Evolutionary conservation across 768 basidiomycete species (phyloP).

Genomic region (Leccinum rimulosum): DNA sequence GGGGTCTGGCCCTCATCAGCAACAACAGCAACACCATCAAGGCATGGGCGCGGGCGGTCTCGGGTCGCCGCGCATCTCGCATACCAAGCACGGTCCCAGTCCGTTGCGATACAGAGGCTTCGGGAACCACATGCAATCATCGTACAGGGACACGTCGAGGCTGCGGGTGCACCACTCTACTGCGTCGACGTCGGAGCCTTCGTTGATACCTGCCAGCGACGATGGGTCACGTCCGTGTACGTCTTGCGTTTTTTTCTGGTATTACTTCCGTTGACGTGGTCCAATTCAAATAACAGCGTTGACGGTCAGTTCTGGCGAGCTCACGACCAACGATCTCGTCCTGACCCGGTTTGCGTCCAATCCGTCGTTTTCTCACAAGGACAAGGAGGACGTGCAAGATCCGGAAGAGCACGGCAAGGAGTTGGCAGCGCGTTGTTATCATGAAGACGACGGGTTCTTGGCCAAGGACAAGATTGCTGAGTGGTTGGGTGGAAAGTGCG

Average conservation of each 20-base stretch:
- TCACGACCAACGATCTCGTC: slow-evolving; percentile 49
- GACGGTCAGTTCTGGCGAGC: slow-evolving; percentile 47
- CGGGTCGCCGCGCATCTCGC: slow-evolving; percentile 33
- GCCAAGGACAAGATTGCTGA: slow-evolving; percentile 88
- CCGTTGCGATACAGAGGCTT: slow-evolving; percentile 45
- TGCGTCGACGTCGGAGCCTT: slow-evolving; percentile 83
- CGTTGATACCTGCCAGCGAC: slow-evolving; percentile 55
- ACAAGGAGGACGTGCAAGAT: slow-evolving; percentile 59
- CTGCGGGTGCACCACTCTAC: slow-evolving; percentile 66
- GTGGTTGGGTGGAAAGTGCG: slow-evolving; percentile 92
- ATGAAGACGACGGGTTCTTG: slow-evolving; percentile 82
- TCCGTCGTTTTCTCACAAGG: slow-evolving; percentile 37
- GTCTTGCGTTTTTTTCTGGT: slow-evolving; percentile 25
- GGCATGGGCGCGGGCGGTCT: slow-evolving; percentile 13
- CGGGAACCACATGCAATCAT: slow-evolving; percentile 34
- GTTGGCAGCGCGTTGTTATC: slow-evolving; percentile 76
- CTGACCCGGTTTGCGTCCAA: slow-evolving; percentile 45
- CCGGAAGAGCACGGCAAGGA: slow-evolving; percentile 65
- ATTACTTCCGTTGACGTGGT: slow-evolving; percentile 11
- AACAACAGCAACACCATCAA: slow-evolving; percentile 20
- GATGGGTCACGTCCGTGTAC: slow-evolving; percentile 47
- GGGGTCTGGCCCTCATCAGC: slow-evolving; percentile 25
- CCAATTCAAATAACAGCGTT: slow-evolving; percentile 17
- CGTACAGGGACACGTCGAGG: slow-evolving; percentile 40
- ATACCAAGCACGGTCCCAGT: slow-evolving; percentile 39